A percentile compares a stretch with the other conserved stretches of the same genome.
Evolutionary conservation across 768 basidiomycete species (phyloP).

Genomic region (Hygrocybe coccinea): DNA sequence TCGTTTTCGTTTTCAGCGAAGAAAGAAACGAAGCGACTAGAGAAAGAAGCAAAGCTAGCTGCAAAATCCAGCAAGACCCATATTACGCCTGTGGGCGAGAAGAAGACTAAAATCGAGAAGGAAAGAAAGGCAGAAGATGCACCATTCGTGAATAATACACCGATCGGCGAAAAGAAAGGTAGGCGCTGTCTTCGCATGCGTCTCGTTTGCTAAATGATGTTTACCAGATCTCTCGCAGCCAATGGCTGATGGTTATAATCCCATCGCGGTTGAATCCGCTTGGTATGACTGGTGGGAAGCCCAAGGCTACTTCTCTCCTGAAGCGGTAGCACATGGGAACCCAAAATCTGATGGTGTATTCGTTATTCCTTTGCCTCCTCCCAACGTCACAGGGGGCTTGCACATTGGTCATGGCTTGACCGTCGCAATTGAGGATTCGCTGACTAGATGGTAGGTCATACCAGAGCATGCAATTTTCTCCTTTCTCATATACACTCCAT

Average conservation of each 20-base stretch:
- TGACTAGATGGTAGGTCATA: constrained; percentile 75
- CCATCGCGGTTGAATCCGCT: constrained; percentile 86
- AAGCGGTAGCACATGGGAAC: constrained; percentile 51
- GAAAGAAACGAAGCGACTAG: constrained; percentile 78
- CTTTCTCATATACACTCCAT: background rate
- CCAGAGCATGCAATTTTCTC: background rate
- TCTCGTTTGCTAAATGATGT: background rate
- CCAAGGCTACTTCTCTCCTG: constrained; percentile 86
- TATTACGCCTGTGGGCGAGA: constrained; percentile 44
- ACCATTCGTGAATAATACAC: constrained; percentile 84
- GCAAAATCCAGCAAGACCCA: constrained; percentile 55
- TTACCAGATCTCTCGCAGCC: constrained; percentile 71
- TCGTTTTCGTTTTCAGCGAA: constrained; percentile 47
- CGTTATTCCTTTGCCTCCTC: constrained; percentile 86
- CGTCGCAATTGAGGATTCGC: constrained; percentile 81
- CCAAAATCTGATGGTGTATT: constrained; percentile 65
- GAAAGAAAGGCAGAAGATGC: constrained; percentile 64
- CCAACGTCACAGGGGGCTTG: constrained; percentile 92
- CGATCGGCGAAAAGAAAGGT: constrained; percentile 94
- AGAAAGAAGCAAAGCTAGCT: constrained; percentile 74
- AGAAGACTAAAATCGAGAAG: constrained; percentile 73
- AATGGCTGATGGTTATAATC: constrained; percentile 93
- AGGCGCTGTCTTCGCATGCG: constrained; percentile 10
- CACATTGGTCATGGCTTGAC: constrained; percentile 96
- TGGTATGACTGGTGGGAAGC: constrained; percentile 99